A percentile compares a stretch with the other conserved stretches of the same genome.
Conservation (phyloP, 345 rosid genomes). For the Boechera retrofracta region DNA sequence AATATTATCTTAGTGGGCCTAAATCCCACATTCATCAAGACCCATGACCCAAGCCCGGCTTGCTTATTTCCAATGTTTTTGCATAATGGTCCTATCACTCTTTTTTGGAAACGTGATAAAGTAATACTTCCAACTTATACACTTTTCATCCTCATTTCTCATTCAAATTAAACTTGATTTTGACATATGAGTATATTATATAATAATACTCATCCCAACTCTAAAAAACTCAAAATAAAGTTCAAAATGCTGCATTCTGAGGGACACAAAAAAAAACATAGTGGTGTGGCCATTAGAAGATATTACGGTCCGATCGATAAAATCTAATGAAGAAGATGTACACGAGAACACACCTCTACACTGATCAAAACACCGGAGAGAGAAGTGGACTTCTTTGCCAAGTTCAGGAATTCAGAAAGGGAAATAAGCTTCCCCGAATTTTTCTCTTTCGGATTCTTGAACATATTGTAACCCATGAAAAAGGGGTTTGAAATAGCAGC, state of each 20-base stretch:
- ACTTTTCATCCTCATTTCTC: too few species aligned
- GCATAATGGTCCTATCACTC: too few species aligned
- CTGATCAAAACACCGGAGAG: constrained; percentile 67
- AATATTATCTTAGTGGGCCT: too few species aligned
- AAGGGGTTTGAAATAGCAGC: constrained; percentile 63
- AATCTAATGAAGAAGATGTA: background rate
- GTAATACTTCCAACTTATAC: too few species aligned
- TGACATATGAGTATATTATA: too few species aligned
- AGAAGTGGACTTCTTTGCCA: constrained; percentile 63
- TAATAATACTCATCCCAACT: too few species aligned
- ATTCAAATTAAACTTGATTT: too few species aligned
- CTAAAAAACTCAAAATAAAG: too few species aligned
- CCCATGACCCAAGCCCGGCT: too few species aligned
- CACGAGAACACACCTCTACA: constrained; percentile 69
- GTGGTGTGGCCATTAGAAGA: background rate
- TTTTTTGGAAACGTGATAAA: too few species aligned
- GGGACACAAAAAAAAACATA: background rate
- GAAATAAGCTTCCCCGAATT: constrained; percentile 50
- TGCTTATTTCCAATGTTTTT: too few species aligned
- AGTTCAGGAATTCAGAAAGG: constrained; percentile 61
- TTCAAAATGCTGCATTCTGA: constrained; percentile 55
- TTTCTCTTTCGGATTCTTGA: constrained; percentile 60
- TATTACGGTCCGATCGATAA: background rate
- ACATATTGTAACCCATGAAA: constrained; percentile 4
- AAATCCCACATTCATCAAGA: too few species aligned